Percentiles rank a stretch among this genome's conserved stretches.
Conservation (phyloP, 1,139 yeast genomes). For the Lodderomyces pseudojiufengensis region DNA sequence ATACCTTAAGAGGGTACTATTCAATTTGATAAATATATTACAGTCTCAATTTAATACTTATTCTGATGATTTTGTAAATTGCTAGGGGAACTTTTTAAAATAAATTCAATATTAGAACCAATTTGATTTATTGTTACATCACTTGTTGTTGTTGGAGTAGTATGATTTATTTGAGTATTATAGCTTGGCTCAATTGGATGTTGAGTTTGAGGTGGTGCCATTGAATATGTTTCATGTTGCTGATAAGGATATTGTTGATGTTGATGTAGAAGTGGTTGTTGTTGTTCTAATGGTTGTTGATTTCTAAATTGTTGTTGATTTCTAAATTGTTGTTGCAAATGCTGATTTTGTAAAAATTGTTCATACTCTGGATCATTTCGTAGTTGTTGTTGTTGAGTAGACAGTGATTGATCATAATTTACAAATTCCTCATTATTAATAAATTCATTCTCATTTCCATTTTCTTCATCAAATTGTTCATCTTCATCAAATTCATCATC, state of each 20-base stretch:
- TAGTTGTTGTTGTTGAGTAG: neutral
- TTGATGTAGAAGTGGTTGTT: neutral
- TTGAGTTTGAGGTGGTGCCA: too few species aligned
- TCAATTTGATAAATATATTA: too few species aligned
- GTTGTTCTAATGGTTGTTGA: neutral
- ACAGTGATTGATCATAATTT: neutral
- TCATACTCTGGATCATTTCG: neutral
- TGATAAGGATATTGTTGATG: neutral
- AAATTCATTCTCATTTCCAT: neutral
- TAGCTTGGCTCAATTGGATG: too few species aligned
- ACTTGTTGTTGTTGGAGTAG: conserved; percentile 1
- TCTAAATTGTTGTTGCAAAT: neutral
- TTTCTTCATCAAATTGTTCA: neutral
- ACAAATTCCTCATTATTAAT: neutral
- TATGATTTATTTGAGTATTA: neutral
- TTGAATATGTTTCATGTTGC: neutral
- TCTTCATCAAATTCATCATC: neutral
- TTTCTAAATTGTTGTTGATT: neutral
- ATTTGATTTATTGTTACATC: conserved; percentile 1
- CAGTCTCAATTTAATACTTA: too few species aligned
- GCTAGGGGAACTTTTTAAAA: conserved; percentile 2
- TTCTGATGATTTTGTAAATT: too few species aligned
- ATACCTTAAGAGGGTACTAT: too few species aligned
- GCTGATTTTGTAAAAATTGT: neutral
- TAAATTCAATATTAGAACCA: conserved; percentile 1